Percentiles rank a stretch among this genome's conserved stretches.
These are phyloP conservation scores for Podochytrium sp. DNA, from an alignment of 192 early-diverging fungal genomes.

Conservation along the genomic window DNA sequence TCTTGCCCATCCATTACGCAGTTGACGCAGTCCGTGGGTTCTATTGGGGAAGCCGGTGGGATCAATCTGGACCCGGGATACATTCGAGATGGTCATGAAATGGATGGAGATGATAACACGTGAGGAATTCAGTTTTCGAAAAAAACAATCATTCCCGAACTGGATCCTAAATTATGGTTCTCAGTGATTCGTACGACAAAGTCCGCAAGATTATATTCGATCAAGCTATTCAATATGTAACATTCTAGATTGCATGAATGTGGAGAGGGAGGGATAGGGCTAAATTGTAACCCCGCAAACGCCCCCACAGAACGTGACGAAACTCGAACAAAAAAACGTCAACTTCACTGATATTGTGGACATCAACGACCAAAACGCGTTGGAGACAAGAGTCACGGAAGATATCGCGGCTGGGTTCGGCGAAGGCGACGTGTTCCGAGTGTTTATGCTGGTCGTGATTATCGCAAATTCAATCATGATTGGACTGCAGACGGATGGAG, in stretches of 20 bases:
- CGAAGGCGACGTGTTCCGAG: slow-evolving; percentile 43
- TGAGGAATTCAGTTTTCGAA: background rate
- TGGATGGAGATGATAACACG: slow-evolving; percentile 37
- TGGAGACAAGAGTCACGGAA: slow-evolving; percentile 43
- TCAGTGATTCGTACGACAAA: slow-evolving; percentile 44
- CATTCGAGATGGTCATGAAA: background rate
- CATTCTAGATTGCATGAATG: background rate
- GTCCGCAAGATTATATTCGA: slow-evolving; percentile 46
- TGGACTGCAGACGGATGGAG: slow-evolving; percentile 38
- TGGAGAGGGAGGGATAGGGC: background rate
- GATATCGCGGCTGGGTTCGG: slow-evolving; percentile 40
- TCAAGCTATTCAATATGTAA: slow-evolving; percentile 41
- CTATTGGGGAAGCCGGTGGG: slow-evolving; percentile 1
- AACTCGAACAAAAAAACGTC: slow-evolving; percentile 39
- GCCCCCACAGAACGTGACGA: slow-evolving; percentile 38
- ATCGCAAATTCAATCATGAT: slow-evolving; percentile 44
- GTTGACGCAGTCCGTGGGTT: background rate
- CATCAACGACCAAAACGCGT: slow-evolving; percentile 38
- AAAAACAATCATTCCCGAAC: background rate
- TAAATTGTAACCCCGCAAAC: background rate
- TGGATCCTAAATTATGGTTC: no score
- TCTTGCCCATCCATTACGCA: background rate
- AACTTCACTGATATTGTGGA: slow-evolving; percentile 45
- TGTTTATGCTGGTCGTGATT: slow-evolving; percentile 41
- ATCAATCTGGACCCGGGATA: slow-evolving; percentile 14